Conservation (phyloP, 2,329 filamentous ascomycete species). For the Fusarium sp. region DNA sequence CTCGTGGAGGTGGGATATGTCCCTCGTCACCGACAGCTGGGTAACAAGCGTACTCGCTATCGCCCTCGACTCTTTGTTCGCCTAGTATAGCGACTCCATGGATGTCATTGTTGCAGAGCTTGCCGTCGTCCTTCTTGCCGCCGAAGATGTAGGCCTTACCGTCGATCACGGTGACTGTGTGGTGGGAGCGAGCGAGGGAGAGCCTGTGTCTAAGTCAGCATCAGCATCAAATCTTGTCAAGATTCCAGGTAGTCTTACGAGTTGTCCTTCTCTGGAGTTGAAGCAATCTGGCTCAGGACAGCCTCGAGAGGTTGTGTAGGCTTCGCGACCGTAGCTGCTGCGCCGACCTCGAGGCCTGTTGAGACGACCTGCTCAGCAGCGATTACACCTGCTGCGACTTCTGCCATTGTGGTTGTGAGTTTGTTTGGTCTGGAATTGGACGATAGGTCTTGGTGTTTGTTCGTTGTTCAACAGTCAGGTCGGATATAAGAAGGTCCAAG, state of each 20-base stretch:
- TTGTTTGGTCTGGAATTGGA: too few relatives aligned
- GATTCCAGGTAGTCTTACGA: background rate
- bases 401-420: constrained; percentile 19
- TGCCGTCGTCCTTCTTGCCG: constrained; percentile 25
- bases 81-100: constrained; percentile 22
- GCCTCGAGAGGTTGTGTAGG: constrained; percentile 37
- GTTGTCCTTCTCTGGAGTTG: constrained; percentile 16
- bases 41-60: constrained; percentile 37
- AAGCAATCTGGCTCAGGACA: constrained; percentile 36
- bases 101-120: constrained; percentile 29
- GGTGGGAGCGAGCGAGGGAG: constrained; percentile 29
- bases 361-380: constrained; percentile 37
- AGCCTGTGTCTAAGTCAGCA: background rate
- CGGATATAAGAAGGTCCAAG: background rate
- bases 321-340: constrained; percentile 25
- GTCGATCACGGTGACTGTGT: constrained; percentile 29
- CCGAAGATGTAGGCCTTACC: constrained; percentile 37
- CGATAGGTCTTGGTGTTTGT: background rate
- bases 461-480: background rate
- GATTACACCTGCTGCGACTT: constrained; percentile 35
- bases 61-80: background rate
- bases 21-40: constrained; percentile 26
- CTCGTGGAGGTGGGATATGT: constrained; percentile 2
- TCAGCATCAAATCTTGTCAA: background rate
- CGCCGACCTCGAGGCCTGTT: constrained; percentile 34